Conservation (phyloP, 2,329 filamentous ascomycete genomes). For the Monascus ruber region DNA sequence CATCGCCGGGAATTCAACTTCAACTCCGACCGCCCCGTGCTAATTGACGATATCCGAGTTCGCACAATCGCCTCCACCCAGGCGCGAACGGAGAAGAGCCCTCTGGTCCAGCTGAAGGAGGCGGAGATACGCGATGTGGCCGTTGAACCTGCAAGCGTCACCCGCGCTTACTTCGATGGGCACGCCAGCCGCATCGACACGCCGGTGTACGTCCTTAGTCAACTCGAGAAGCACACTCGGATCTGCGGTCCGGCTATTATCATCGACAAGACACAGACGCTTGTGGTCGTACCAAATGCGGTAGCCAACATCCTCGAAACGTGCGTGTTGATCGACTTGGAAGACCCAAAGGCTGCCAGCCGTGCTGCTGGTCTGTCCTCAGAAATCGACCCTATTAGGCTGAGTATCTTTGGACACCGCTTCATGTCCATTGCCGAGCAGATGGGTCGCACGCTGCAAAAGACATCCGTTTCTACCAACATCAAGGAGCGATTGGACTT, state of each 20-base stretch:
- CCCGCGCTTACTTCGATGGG: conserved; percentile 27
- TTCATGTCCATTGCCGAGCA: conserved; percentile 52
- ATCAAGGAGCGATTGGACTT: conserved; percentile 82
- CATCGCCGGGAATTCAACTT: conserved; percentile 91
- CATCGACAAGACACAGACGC: conserved; percentile 64
- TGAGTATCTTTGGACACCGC: conserved; percentile 45
- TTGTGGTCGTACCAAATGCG: conserved; percentile 72
- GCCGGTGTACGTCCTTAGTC: conserved; percentile 24
- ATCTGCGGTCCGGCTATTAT: conserved; percentile 64
- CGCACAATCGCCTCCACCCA: conserved; percentile 63
- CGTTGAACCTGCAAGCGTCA: conserved; percentile 42
- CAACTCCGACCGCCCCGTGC: conserved; percentile 70
- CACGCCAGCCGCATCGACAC: conserved; percentile 19
- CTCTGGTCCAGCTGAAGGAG: conserved; percentile 54
- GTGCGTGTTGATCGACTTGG: conserved; percentile 79
- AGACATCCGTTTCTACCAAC: conserved; percentile 50
- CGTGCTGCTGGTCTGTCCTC: conserved; percentile 5
- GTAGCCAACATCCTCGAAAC: conserved; percentile 70
- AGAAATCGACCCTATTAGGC: conserved; percentile 39
- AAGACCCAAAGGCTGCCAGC: conserved; percentile 35
- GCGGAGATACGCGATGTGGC: conserved; percentile 43
- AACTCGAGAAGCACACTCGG: conserved; percentile 21
- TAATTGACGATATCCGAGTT: conserved; percentile 80
- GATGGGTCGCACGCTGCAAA: conserved; percentile 47
- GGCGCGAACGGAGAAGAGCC: conserved; percentile 52